Conservation (phyloP, 2,329 filamentous ascomycete genomes). For the Nannizzia gypsea region DNA sequence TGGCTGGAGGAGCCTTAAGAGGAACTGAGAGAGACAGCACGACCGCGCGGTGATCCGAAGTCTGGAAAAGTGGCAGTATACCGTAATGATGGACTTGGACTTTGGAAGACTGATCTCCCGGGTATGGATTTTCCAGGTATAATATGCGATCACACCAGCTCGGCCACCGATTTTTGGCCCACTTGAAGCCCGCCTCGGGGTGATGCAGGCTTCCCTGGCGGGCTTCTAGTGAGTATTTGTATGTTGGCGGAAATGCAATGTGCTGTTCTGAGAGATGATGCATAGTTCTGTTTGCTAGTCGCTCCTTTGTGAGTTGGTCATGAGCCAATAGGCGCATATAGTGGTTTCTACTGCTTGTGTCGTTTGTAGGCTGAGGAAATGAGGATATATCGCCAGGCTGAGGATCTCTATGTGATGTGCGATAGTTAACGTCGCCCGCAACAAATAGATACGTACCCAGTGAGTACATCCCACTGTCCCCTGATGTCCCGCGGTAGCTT, state of each 20-base stretch:
- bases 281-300: constrained; percentile 54
- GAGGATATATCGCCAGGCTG: constrained; percentile 42
- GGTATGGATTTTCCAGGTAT: constrained; percentile 53
- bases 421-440: constrained; percentile 89
- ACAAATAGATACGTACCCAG: constrained; percentile 70
- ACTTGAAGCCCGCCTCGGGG: constrained; percentile 46
- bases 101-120: constrained; percentile 26
- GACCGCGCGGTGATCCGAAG: constrained; percentile 80
- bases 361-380: constrained; percentile 52
- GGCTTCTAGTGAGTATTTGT: constrained; percentile 59
- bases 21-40: constrained; percentile 54
- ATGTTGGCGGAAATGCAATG: constrained; percentile 78
- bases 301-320: constrained; percentile 72
- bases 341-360: constrained; percentile 44
- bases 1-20: constrained; percentile 24
- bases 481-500: constrained; percentile 21
- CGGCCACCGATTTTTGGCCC: constrained; percentile 74
- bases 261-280: constrained; percentile 66
- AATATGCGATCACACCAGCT: constrained; percentile 89
- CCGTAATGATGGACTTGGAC: constrained; percentile 55
- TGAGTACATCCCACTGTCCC: constrained; percentile 51
- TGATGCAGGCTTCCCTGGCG: constrained; percentile 28
- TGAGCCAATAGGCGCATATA: constrained; percentile 55
- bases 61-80: constrained; percentile 64
- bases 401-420: constrained; percentile 59